Evolutionary conservation across 2,329 filamentous ascomycete genomes (phyloP), one percentile per base, ranked within the genome.

Genomic region (Blastomyces silverae): DNA sequence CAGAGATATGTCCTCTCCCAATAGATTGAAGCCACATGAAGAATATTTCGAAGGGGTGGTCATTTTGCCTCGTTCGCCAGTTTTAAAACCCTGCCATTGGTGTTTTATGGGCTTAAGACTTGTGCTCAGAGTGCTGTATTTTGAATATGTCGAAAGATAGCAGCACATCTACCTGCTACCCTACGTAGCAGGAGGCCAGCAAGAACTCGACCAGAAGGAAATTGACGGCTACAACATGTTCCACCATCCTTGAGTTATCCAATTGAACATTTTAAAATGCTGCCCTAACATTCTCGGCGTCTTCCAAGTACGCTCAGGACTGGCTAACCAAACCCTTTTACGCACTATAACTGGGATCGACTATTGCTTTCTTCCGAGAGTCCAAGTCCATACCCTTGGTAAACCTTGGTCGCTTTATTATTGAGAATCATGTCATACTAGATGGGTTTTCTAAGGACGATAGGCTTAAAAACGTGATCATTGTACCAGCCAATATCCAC

Each of bases 61-160:
- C 20, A 20, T 17, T 61, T 50, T 34, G n/a, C 17, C 59, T 48
- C 15, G 11, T 5, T 60, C 31, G 25, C 34, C 44, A 10, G 28
- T 37, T 37, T 42, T 61, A 61, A 44, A 60, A 50, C 59, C 58
- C 44, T 61, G 6, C 42, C 28, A 61, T n/a, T 61, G 44, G 44
- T 15, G 28, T n/a, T 50, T 44, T 37, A 25, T 60, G 3, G 22
- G 6, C 22, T 7, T 25, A 46, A 11, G 58, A 28, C 56, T 25
- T 59, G 13, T 59, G 8, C n/a, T 37, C 10, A 44, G 5, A 25
- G n/a, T 22, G 37, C 56, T 42, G 10, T 7, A 17, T 42, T 58
- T 42, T 10, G 55, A 25, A 2, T 42, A 42, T 11, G 31, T 39
- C 20, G 37, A 44, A 10, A 20, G 13, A 6, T 59, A n/a, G 10